These are phyloP conservation scores for Picochlorum sp. DNA, from an alignment of 139 green algal species.

Conservation along the genomic window DNA sequence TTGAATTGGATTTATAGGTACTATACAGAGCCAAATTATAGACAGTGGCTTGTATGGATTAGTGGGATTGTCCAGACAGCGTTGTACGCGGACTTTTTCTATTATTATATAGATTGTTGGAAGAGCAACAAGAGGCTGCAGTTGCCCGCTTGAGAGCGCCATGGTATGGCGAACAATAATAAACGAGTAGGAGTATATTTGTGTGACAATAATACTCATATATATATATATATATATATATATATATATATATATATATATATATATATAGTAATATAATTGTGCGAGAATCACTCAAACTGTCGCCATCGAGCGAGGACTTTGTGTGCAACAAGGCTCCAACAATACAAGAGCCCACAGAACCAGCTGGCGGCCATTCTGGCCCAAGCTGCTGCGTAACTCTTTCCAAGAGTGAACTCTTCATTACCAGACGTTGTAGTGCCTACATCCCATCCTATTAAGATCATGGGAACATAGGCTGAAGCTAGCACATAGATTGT, in stretches of 20 bases:
- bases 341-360: conserved; percentile 63
- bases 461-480: conserved; percentile 66
- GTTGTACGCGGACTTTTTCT: conserved; percentile 99
- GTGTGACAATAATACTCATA: not conserved
- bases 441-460: conserved; percentile 29
- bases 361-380: conserved; percentile 73
- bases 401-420: conserved; percentile 43
- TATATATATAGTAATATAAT: too few relatives aligned
- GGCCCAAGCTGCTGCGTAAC: conserved; percentile 59
- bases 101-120: conserved; percentile 86
- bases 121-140: conserved; percentile 78
- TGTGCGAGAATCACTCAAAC: conserved; percentile 33
- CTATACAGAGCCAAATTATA: conserved; percentile 82
- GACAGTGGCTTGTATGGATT: conserved; percentile 87
- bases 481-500: conserved; percentile 53
- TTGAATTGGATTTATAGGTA: conserved; percentile 99
- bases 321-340: conserved; percentile 66
- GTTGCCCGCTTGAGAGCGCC: conserved; percentile 53
- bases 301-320: conserved; percentile 39
- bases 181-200: not conserved
- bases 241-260: too few relatives aligned
- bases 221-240: too few relatives aligned
- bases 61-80: conserved; percentile 83
- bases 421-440: conserved; percentile 6
- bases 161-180: not conserved